Conservation (phyloP, 169 alveolate species). For the Cryptosporidium baileyi region DNA sequence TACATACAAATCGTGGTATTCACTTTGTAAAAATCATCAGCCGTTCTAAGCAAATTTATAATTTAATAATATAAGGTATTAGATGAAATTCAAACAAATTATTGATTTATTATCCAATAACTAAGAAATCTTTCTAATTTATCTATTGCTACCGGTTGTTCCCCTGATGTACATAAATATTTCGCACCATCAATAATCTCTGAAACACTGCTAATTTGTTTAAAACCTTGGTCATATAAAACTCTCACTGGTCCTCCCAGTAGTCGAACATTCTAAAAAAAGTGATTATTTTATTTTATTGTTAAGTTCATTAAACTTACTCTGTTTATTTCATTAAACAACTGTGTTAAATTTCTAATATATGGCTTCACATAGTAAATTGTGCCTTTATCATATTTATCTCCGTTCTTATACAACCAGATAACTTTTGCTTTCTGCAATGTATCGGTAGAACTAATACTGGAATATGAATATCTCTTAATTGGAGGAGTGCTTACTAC, state of each 20-base stretch:
- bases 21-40: no score
- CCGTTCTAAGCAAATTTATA: no score
- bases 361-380: slow-evolving; percentile 82
- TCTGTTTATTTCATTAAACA: slow-evolving; percentile 81
- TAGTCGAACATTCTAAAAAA: slow-evolving; percentile 71
- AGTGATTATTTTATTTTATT: background rate
- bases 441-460: slow-evolving; percentile 72
- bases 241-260: slow-evolving; percentile 88
- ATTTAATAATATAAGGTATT: background rate
- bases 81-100: background rate
- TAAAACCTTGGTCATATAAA: slow-evolving; percentile 85
- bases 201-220: slow-evolving; percentile 75
- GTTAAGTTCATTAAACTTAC: slow-evolving; percentile 55
- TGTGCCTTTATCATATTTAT: slow-evolving; percentile 86
- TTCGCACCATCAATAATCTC: slow-evolving; percentile 89
- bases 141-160: slow-evolving; percentile 86
- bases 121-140: slow-evolving; percentile 81
- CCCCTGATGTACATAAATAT: slow-evolving; percentile 76
- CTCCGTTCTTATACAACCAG: slow-evolving; percentile 90
- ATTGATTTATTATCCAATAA: slow-evolving; percentile 77
- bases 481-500: slow-evolving; percentile 78
- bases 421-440: slow-evolving; percentile 83
- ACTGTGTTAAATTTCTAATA: slow-evolving; percentile 77
- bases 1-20: slow-evolving; percentile 10
- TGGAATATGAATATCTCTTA: slow-evolving; percentile 39